These are phyloP conservation scores for Penicillium aurantiogriseum DNA, from an alignment of 2,329 filamentous ascomycete genomes.

Conservation along the genomic window DNA sequence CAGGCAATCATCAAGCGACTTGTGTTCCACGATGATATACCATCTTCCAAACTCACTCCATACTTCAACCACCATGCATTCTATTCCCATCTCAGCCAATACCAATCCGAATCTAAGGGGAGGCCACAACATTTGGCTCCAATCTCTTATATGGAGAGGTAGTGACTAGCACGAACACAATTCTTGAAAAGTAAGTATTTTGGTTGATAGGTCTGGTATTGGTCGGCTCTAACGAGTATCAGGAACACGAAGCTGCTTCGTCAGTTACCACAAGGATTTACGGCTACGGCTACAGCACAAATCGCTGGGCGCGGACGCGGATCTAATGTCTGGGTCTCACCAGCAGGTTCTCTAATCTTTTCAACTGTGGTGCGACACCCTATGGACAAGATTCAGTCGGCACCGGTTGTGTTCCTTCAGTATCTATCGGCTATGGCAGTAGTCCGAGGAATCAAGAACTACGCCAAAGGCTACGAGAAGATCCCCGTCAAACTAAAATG, in stretches of 20 bases:
- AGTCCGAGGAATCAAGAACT: slow-evolving; percentile 76
- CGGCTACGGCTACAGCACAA: slow-evolving; percentile 81
- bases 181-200: slow-evolving; percentile 73
- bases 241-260: slow-evolving; percentile 77
- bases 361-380: slow-evolving; percentile 85
- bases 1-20: slow-evolving; percentile 70
- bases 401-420: slow-evolving; percentile 88
- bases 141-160: slow-evolving; percentile 85
- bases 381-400: slow-evolving; percentile 65
- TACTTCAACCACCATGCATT: slow-evolving; percentile 82
- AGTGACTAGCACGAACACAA: slow-evolving; percentile 87
- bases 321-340: slow-evolving; percentile 91
- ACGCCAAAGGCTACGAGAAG: slow-evolving; percentile 70
- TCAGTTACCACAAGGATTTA: slow-evolving; percentile 80
- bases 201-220: neutral
- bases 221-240: slow-evolving; percentile 1
- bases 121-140: slow-evolving; percentile 67
- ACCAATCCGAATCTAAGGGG: slow-evolving; percentile 59
- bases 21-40: slow-evolving; percentile 69
- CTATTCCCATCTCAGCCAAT: slow-evolving; percentile 68
- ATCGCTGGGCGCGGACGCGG: slow-evolving; percentile 85
- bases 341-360: slow-evolving; percentile 80
- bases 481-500: slow-evolving; percentile 88
- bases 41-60: slow-evolving; percentile 71
- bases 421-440: slow-evolving; percentile 89